phyloP scores from a whole-genome alignment of 2,329 filamentous ascomycete species.

The Aspergillus niger region DNA sequence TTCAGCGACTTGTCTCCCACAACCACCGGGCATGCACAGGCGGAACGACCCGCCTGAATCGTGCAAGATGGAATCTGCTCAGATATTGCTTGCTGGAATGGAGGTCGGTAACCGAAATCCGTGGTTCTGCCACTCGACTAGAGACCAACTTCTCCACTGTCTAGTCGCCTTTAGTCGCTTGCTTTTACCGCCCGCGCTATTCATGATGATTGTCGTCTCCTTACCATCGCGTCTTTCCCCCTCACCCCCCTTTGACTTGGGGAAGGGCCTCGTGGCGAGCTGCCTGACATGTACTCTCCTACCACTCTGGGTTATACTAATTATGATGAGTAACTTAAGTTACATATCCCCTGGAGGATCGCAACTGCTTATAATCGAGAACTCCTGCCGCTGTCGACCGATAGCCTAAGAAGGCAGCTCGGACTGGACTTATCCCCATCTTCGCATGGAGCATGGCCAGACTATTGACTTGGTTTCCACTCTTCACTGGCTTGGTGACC shows the following conservation, averaged over 20 bases:
- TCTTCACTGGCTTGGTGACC: not conserved
- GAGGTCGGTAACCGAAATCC: not conserved
- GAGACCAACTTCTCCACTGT: slow-evolving; percentile 20
- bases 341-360: not conserved
- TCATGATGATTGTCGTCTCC: slow-evolving; percentile 14
- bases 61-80: slow-evolving; percentile 4
- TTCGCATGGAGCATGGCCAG: not conserved
- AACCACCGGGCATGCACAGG: not conserved
- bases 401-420: not conserved
- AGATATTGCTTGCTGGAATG: not conserved
- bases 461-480: slow-evolving; percentile 11
- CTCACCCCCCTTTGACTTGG: not conserved
- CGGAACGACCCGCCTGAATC: not conserved
- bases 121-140: slow-evolving; percentile 19
- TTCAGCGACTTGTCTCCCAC: not conserved
- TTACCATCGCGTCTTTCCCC: not conserved
- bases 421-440: not conserved
- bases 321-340: too few species aligned
- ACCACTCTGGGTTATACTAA: too few species aligned
- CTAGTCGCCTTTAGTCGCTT: slow-evolving; percentile 31
- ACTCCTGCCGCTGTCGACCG: not conserved
- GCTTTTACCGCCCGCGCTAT: slow-evolving; percentile 21
- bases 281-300: not conserved
- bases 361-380: not conserved
- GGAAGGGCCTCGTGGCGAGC: not conserved